Base-by-base conservation (phyloP, 2,329 filamentous ascomycete species). In the Dactylella cylindrospora region DNA sequence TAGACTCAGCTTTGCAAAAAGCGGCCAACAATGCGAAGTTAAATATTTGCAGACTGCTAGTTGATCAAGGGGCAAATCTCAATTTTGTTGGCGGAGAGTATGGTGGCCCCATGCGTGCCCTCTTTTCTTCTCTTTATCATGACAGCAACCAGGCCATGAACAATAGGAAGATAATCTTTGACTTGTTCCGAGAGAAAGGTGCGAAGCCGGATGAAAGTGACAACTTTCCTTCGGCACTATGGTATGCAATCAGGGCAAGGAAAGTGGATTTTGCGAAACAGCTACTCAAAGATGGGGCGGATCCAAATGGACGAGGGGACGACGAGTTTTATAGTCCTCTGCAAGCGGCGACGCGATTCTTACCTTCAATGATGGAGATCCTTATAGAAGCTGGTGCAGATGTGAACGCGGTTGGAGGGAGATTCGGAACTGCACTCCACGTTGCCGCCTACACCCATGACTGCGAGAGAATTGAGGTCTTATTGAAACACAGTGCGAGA, bases 401-500 rank as follows among this genome's bases (percentile, higher is more conserved):
- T 31, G 47, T 61, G 4, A 53, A 61, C 12, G 47, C 55, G n/a
- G n/a, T 47, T 6, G 28, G 47, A n/a, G 38, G 46, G 4, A 15
- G 25, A 1, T 61, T 53, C 17, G 41, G 55, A 1, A 53, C 55
- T 2, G 47, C 55, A 3, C 23, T 61, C 12, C 55, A 53, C 22
- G 36, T 53, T 5, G 47, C 55, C 7, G 55, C 55, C 1, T 44
- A 28, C 8, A 13, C 28, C 1, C 29, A 39, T 17, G 31, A 53
- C 13, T 26, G 20, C 15, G 3, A 31, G 9, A 1, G n/a, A 3
- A 49, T 61, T 20, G 43, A 35, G 12, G 49, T 53, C 9, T 6
- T 53, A 1, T 12, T 61, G 15, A n/a, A 47, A 13, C 47, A 53
- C n/a, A 49, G 55, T 5, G 55, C 55, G 4, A 53, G 28, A 20